A percentile compares a stretch with the other conserved stretches of the same genome.
Conservation (phyloP, 139 green algal genomes). For the Deuterostichococcus epilithicus region DNA sequence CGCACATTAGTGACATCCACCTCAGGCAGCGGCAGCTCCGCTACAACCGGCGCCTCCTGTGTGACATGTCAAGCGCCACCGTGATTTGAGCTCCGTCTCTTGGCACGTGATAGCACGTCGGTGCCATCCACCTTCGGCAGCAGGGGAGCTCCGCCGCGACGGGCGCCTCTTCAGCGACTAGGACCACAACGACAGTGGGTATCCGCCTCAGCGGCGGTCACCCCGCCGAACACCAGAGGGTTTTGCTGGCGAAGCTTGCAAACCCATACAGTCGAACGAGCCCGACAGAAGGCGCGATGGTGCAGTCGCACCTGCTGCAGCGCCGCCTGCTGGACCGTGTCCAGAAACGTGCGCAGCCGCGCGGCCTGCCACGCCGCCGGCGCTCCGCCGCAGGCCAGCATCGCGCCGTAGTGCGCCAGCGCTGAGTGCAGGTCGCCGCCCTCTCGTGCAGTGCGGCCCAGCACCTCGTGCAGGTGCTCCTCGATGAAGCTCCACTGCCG, state of each 20-base stretch:
- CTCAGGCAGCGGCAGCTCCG: constrained; percentile 60
- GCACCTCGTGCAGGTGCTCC: constrained; percentile 85
- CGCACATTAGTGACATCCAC: constrained; percentile 51
- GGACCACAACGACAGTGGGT: too few species aligned
- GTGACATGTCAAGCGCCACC: not conserved
- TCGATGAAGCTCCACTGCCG: constrained; percentile 71
- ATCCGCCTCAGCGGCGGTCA: too few species aligned
- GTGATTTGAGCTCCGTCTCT: not conserved
- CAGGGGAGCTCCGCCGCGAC: too few species aligned
- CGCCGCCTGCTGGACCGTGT: constrained; percentile 22
- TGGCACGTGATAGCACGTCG: too few species aligned
- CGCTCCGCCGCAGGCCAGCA: constrained; percentile 55
- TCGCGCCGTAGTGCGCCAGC: constrained; percentile 55
- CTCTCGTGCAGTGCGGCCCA: constrained; percentile 63
- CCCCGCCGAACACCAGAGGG: too few species aligned
- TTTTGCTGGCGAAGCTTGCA: too few species aligned
- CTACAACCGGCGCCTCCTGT: constrained; percentile 29
- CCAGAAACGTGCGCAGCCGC: constrained; percentile 72
- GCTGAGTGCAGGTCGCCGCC: constrained; percentile 43
- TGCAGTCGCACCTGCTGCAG: not conserved
- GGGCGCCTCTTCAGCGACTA: too few species aligned
- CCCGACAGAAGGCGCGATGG: not conserved
- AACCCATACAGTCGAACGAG: too few species aligned
- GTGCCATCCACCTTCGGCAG: too few species aligned
- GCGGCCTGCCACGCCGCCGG: constrained; percentile 52